Base-by-base conservation (phyloP, 1,139 yeast species). In the Nakaseomyces uthaithaninus region DNA sequence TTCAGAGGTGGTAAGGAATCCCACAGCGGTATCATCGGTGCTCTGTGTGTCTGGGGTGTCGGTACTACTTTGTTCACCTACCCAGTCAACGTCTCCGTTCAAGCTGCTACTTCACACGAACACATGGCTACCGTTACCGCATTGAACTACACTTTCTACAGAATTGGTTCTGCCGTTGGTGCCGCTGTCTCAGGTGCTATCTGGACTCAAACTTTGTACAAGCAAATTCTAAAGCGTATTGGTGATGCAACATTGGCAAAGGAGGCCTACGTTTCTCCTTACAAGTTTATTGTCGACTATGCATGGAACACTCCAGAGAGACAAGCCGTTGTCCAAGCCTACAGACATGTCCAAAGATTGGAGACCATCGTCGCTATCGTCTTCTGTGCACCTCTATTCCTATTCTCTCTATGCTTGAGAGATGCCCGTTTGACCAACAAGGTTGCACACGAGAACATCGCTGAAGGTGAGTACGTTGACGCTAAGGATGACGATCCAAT, bases 1-100 rank as follows among this genome's bases (percentile, higher is more conserved):
- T 78, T 54, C 62, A 67, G 84, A 55, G 70, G 67, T 39, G 65
- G 62, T 41, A 55, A 61, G 18, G 65, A 67, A 24, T 49, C 71
- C 20, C 65, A 66, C 41, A 53, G 66, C 37, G 85, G 86, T 46
- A 67, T 79, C 38, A 74, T 80, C 55, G 86, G 82, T 11, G 71
- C 80, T 9, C 67, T 75, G 48, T 74, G 80, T 57, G 53, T 78
- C 30, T 60, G 79, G 53, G 87, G 87, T 53, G 72, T 80, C 44
- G 86, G 83, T 49, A 83, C 83, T 40, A 85, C 85, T 26, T 72
- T 79, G 57, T 76, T 77, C 65, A 75, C 82, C 17, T 77, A 76
- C 55, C 69, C 80, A 14, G 70, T 79, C 8, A 84, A 77, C 55
- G 78, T 77, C 8, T 72, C 81, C 19, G 73, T 78, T 48, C 76